phyloP scores from a whole-genome alignment of 139 green algal genomes.

The Auxenochlorella protothecoides region DNA sequence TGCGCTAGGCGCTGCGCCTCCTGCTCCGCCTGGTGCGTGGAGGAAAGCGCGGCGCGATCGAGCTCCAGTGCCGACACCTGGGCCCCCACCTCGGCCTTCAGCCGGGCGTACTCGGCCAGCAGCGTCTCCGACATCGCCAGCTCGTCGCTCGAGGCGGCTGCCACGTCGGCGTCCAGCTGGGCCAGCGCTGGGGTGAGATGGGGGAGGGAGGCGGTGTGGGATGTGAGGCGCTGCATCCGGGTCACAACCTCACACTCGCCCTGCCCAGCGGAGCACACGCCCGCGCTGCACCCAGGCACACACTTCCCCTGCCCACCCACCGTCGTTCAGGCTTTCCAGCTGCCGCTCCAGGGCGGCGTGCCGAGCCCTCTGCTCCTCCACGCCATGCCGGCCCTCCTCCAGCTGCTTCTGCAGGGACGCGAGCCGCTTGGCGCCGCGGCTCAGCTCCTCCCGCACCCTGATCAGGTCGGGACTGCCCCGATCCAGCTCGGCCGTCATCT shows the following conservation, averaged over 20 bases:
- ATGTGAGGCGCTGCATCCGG: too few relatives aligned
- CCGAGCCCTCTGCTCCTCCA: constrained; percentile 21
- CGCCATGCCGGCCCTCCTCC: constrained; percentile 13
- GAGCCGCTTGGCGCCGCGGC: constrained; percentile 35
- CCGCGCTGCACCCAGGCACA: too few relatives aligned
- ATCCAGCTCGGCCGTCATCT: constrained; percentile 53
- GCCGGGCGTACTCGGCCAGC: too few relatives aligned
- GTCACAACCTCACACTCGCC: too few relatives aligned
- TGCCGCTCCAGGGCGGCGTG: constrained; percentile 20
- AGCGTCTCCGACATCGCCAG: too few relatives aligned
- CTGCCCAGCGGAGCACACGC: too few relatives aligned
- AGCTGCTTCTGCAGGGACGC: constrained; percentile 36
- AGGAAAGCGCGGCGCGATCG: constrained; percentile 30
- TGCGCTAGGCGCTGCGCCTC: constrained; percentile 29
- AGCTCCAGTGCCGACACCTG: constrained; percentile 28
- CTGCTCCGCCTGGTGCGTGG: constrained; percentile 27
- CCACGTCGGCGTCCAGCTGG: constrained; percentile 9
- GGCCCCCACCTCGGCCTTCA: constrained; percentile 15
- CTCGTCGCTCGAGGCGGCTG: background rate
- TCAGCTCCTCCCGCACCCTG: constrained; percentile 50
- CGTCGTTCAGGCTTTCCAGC: constrained; percentile 31
- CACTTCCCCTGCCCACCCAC: background rate
- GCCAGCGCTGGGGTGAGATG: background rate
- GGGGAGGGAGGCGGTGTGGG: background rate
- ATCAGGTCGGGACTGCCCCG: constrained; percentile 46